Base-by-base conservation (phyloP, 2,329 filamentous ascomycete species). In the Penicillium sp. region DNA sequence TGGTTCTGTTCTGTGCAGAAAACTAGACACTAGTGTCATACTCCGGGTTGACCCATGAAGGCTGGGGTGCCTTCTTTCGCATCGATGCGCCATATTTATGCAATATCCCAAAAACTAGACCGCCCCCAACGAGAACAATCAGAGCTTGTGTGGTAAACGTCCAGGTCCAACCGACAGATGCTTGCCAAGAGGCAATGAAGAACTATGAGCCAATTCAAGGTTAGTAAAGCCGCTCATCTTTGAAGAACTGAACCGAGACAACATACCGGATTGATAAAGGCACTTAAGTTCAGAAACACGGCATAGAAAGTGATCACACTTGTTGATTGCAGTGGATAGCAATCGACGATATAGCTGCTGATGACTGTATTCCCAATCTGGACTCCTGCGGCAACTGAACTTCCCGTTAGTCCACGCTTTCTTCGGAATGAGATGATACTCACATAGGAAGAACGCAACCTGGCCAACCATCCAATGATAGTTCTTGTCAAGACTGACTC, bases 381-480 rank as follows among this genome's bases (percentile, higher is more conserved):
- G 53, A 81, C 75, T 15, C 79, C 79, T 1, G 76, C 74, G 1
- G 75, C 76, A 59, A 80, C 77, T 78, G 13, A 37, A 24, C 10
- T 4, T 3, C 1, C n/a, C 8, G 43, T 56, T 6, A 56, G 27
- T 29, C 9, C 10, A 6, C 12, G 15, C 7, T 37, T 33, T 27
- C 8, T 9, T 13, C 8, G 9, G 13, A 29, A 27, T 37, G 5
- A 32, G 25, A 20, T 37, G 20, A 18, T n/a, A 66, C 72, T 66
- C 66, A 78, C 75, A 79, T 1, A 82, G 59, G 52, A 79, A 78
- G 52, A 82, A 77, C 0, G 76, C 78, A 3, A 81, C 64, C 52
- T 82, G 78, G 1, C 78, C 80, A 0, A 80, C 74, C 31, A 80
- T 78, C 78, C 78, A 82, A 61, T 82, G 79, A 57, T 77, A 80